A percentile compares a stretch with the other conserved stretches of the same genome.
These are phyloP conservation scores for Friedmanniomyces endolithicus DNA, from an alignment of 495 filamentous ascomycete species.

Conservation along the genomic window DNA sequence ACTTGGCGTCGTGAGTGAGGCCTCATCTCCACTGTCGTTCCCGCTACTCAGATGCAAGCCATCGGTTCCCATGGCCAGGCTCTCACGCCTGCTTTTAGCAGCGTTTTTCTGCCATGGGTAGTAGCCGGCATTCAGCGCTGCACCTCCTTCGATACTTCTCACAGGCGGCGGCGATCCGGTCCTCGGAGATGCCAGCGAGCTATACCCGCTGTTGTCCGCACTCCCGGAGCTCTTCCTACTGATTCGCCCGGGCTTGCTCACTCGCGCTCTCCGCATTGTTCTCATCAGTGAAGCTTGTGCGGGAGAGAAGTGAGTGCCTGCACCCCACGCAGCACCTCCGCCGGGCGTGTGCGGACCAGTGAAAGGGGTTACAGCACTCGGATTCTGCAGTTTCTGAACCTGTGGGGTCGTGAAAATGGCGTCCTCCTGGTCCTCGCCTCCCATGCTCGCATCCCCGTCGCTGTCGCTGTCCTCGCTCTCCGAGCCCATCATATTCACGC, in stretches of 20 bases:
- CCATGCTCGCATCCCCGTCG: constrained; percentile 68
- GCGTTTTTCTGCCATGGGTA: constrained; percentile 20
- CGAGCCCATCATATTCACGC: constrained; percentile 64
- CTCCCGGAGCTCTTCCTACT: constrained; percentile 58
- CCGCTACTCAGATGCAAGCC: constrained; percentile 77
- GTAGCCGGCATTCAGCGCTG: constrained; percentile 17
- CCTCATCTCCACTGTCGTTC: constrained; percentile 61
- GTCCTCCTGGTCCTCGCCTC: constrained; percentile 66
- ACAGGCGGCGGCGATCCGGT: constrained; percentile 52
- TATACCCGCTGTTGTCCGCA: constrained; percentile 48
- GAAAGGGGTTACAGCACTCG: constrained; percentile 38
- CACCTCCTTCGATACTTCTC: constrained; percentile 42
- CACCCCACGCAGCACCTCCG: constrained; percentile 9
- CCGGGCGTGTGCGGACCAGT: constrained; percentile 30
- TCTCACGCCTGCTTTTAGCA: constrained; percentile 47
- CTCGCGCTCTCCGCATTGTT: constrained; percentile 48
- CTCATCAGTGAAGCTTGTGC: constrained; percentile 59
- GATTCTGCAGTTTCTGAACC: constrained; percentile 38
- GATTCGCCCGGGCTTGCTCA: constrained; percentile 45
- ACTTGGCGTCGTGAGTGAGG: constrained; percentile 32
- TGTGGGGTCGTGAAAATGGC: constrained; percentile 59
- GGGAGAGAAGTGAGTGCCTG: constrained; percentile 38
- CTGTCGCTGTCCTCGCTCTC: constrained; percentile 66
- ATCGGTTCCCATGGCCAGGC: constrained; percentile 72
- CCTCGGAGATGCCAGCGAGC: constrained; percentile 53